Base-by-base conservation (phyloP, 305 asterid species). In the Andrographis paniculata region DNA sequence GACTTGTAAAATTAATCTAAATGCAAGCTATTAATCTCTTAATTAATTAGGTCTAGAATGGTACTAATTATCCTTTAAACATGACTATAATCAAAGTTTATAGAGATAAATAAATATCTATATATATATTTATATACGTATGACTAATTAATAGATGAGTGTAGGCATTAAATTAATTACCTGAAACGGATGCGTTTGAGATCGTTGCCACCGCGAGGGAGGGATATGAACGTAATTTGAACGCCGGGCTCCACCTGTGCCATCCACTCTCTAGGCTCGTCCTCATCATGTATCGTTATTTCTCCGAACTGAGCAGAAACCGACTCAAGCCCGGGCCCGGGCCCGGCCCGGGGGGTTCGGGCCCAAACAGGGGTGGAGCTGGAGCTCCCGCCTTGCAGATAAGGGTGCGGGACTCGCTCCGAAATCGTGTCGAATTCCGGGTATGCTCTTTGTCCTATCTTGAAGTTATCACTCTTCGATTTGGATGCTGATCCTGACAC, bases 211-310 rank as follows among this genome's bases (percentile, higher is more conserved):
- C 94, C 96, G 4, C 73, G 64, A 16, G 94, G 89, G 52, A 91
- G 89, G 17, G 98, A 82, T 31, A 75, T 75, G 30, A 91, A 91
- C 15, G 96, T 86, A 49, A 91, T 86, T 45, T 86, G 98, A 27
- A 91, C 92, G 14, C 98, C 98, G 14, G 96, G 99, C 61, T 91
- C 99, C 20, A 91, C 99, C 50, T 91, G 99, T 4, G 98, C 96
- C 45, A 64, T 66, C 98, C 98, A 89, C 41, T 91, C 98, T 48
- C 75, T 80, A 6, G 77, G 80, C 17, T 66, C 93, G 21, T 69
- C 84, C 12, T 83, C 99, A 17, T 83, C 70, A 15, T 79, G 79
- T 9, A 64, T 52, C 48, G 61, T 63, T 21, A 65, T 67, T 0
- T 66, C 71, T 36, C 70, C 74, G 22, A 31, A 31, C 11, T 11